These are phyloP conservation scores for Neurospora sp. DNA, from an alignment of 495 filamentous ascomycete species.

Conservation along the genomic window DNA sequence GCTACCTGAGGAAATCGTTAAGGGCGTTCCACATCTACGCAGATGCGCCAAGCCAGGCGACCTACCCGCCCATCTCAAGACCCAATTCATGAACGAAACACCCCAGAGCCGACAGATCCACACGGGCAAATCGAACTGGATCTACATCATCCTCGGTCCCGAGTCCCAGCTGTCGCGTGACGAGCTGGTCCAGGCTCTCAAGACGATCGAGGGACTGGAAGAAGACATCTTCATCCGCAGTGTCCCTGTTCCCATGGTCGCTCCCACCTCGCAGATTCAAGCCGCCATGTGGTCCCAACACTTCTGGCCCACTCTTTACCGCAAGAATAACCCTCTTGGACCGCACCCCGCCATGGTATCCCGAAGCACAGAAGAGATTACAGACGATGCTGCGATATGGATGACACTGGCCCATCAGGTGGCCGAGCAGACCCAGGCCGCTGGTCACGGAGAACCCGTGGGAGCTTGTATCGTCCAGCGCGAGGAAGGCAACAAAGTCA, in stretches of 20 bases:
- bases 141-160: slow-evolving; percentile 39
- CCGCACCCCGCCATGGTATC: slow-evolving; percentile 56
- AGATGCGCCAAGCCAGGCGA: slow-evolving; percentile 65
- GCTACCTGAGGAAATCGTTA: slow-evolving; percentile 46
- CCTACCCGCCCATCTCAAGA: slow-evolving; percentile 47
- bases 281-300: slow-evolving; percentile 63
- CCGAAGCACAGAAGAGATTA: slow-evolving; percentile 47
- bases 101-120: slow-evolving; percentile 32
- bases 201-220: slow-evolving; percentile 27
- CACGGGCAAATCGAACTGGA: slow-evolving; percentile 35
- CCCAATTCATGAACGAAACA: slow-evolving; percentile 36
- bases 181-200: slow-evolving; percentile 25
- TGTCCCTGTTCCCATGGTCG: slow-evolving; percentile 58
- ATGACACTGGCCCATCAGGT: slow-evolving; percentile 58
- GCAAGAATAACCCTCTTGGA: slow-evolving; percentile 68
- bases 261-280: slow-evolving; percentile 65
- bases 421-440: slow-evolving; percentile 44
- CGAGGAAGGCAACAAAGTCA: slow-evolving; percentile 20
- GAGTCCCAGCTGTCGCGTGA: slow-evolving; percentile 29
- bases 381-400: slow-evolving; percentile 44
- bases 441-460: slow-evolving; percentile 54
- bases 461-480: slow-evolving; percentile 78
- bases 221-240: slow-evolving; percentile 38
- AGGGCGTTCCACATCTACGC: slow-evolving; percentile 66
- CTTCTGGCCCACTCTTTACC: slow-evolving; percentile 86